A percentile compares a stretch with the other conserved stretches of the same genome.
Evolutionary conservation across 352 stramenopile genomes (phyloP).

Genomic region (Aphanomyces astaci): DNA sequence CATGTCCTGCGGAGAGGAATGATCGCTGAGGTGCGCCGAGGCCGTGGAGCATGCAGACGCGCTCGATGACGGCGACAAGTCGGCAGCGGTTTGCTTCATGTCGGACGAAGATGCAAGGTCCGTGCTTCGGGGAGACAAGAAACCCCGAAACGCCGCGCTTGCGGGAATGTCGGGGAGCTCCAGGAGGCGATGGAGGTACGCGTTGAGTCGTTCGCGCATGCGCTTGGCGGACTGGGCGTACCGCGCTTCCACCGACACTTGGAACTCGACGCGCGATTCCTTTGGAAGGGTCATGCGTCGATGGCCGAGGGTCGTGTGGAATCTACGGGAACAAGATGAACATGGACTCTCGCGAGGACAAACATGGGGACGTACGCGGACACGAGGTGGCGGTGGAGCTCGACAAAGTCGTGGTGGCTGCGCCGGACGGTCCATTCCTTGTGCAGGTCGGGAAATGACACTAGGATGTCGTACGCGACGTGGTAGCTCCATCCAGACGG

Average conservation of each 20-base stretch:
- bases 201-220: conserved; percentile 37
- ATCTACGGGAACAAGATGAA: not conserved
- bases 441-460: conserved; percentile 39
- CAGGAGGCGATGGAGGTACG: conserved; percentile 52
- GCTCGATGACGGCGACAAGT: not conserved
- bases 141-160: conserved; percentile 35
- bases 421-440: conserved; percentile 44
- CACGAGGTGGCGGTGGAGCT: conserved; percentile 32
- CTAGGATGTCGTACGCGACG: conserved; percentile 46
- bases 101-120: too few species aligned
- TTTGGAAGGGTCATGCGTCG: not conserved
- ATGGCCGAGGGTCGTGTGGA: not conserved
- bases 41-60: not conserved
- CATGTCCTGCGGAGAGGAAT: not conserved
- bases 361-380: not conserved
- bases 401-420: conserved; percentile 42
- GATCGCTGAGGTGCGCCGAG: too few species aligned
- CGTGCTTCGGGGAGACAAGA: conserved; percentile 25
- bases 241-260: not conserved
- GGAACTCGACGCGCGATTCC: not conserved
- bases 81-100: not conserved
- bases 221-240: not conserved
- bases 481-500: not conserved
- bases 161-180: conserved; percentile 44
- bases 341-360: not conserved